phyloP scores from a whole-genome alignment of 768 basidiomycete species.

The Flagelloscypha sp. region DNA sequence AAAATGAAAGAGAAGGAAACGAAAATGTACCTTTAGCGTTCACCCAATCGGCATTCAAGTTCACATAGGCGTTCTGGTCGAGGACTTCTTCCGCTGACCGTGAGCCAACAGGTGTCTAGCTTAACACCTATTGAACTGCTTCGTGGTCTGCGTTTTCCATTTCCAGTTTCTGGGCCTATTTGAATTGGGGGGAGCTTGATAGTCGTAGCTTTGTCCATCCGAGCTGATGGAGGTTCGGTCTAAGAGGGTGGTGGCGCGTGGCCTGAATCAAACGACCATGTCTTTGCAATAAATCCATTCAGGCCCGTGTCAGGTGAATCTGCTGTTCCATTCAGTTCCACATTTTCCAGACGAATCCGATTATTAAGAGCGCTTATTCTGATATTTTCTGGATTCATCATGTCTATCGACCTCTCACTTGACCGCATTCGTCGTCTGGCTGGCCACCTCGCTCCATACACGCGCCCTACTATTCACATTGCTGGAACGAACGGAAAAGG shows the following conservation, averaged over 20 bases:
- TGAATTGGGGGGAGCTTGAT: no score
- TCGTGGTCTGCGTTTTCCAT: no score
- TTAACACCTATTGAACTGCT: no score
- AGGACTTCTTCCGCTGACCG: constrained; percentile 64
- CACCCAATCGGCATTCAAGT: constrained; percentile 90
- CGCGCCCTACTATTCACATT: constrained; percentile 80
- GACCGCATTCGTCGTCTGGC: constrained; percentile 50
- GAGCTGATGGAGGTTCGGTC: no score
- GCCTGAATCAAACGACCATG: no score
- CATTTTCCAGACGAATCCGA: background rate
- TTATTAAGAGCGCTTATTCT: background rate
- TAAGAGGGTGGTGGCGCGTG: no score
- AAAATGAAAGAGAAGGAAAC: constrained; percentile 3
- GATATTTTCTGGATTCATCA: constrained; percentile 12
- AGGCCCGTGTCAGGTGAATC: no score
- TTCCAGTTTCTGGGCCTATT: no score
- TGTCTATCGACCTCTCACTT: constrained; percentile 66
- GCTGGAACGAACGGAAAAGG: constrained; percentile 98
- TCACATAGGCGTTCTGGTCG: constrained; percentile 74
- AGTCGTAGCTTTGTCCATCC: no score
- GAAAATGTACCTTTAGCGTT: constrained; percentile 78
- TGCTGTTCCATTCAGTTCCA: no score
- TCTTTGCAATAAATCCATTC: no score
- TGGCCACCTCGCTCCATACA: constrained; percentile 47
- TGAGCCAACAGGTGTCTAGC: no score